Conservation (phyloP, 352 stramenopile species). For the Phytophthora litchii region DNA sequence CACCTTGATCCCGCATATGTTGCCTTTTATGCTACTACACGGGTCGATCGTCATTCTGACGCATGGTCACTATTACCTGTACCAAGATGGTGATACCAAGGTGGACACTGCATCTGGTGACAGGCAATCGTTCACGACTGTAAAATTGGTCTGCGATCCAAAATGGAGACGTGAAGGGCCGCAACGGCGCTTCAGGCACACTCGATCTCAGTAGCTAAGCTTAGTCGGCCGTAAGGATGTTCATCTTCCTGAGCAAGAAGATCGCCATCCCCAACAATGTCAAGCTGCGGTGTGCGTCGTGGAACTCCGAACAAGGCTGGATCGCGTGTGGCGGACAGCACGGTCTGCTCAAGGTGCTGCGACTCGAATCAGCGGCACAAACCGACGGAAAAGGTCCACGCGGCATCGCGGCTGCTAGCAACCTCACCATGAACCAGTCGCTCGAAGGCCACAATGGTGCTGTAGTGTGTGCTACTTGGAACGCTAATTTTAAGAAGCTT, state of each 20-base stretch:
- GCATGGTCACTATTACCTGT: not conserved
- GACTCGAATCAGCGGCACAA: constrained; percentile 80
- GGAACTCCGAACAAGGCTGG: constrained; percentile 94
- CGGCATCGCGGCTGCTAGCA: constrained; percentile 87
- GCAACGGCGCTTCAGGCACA: constrained; percentile 25
- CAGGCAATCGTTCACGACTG: not conserved
- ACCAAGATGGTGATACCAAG: constrained; percentile 13
- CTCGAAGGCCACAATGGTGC: constrained; percentile 92
- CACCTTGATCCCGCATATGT: constrained; percentile 9
- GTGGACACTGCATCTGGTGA: not conserved
- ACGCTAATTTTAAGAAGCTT: constrained; percentile 94
- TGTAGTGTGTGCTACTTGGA: constrained; percentile 94
- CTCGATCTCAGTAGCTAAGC: not conserved
- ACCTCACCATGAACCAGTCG: constrained; percentile 95
- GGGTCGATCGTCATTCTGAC: constrained; percentile 15
- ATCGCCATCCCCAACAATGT: constrained; percentile 95
- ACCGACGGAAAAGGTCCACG: constrained; percentile 73
- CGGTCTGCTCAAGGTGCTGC: constrained; percentile 93
- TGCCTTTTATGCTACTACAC: constrained; percentile 17
- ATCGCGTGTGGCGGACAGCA: constrained; percentile 95
- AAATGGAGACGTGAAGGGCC: constrained; percentile 16
- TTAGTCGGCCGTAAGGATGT: constrained; percentile 61
- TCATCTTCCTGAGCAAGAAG: constrained; percentile 96
- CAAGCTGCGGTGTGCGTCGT: constrained; percentile 90
- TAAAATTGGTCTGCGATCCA: not conserved